Percentiles rank a stretch among this genome's conserved stretches.
Conservation (phyloP, 1,284 basidiomycete species). For the Apiotrichum veenhuisii region DNA sequence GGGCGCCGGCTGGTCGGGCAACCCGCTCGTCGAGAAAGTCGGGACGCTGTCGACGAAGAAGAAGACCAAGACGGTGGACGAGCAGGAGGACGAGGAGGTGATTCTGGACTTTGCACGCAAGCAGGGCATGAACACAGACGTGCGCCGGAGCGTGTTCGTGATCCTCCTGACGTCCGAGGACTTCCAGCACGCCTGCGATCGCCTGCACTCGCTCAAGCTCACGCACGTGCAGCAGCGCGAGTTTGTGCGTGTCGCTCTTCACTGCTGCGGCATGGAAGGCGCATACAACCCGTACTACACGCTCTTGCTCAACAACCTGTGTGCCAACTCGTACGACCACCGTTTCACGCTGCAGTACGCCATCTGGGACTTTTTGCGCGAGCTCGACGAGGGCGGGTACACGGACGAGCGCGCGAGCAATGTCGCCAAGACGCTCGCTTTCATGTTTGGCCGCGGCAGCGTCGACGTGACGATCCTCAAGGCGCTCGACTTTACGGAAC, state of each 20-base stretch:
- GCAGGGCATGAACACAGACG: slow-evolving; percentile 99
- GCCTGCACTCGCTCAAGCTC: slow-evolving; percentile 74
- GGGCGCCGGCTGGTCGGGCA: slow-evolving; percentile 91
- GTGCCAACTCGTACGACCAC: slow-evolving; percentile 57
- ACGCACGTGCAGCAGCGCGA: slow-evolving; percentile 91
- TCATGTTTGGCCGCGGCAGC: slow-evolving; percentile 74
- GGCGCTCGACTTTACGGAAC: slow-evolving; percentile 75
- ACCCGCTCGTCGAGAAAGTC: slow-evolving; percentile 68
- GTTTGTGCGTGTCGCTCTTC: slow-evolving; percentile 83
- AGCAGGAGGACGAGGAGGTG: slow-evolving; percentile 52
- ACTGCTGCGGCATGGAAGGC: slow-evolving; percentile 90
- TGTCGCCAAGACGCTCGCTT: slow-evolving; percentile 69
- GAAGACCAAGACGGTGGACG: slow-evolving; percentile 11
- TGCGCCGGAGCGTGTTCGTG: slow-evolving; percentile 83
- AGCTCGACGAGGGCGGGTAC: slow-evolving; percentile 66
- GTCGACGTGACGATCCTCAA: slow-evolving; percentile 74
- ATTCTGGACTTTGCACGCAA: slow-evolving; percentile 76
- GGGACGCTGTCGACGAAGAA: slow-evolving; percentile 6
- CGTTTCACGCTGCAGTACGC: slow-evolving; percentile 93
- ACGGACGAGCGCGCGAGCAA: slow-evolving; percentile 42
- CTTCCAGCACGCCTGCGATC: slow-evolving; percentile 86
- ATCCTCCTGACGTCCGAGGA: slow-evolving; percentile 96
- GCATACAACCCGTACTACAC: slow-evolving; percentile 95
- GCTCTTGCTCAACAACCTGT: slow-evolving; percentile 69
- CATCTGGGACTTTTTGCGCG: slow-evolving; percentile 94